Evolutionary conservation across 2,329 filamentous ascomycete genomes (phyloP), one percentile per base, ranked within the genome.

Genomic region (Cladosporium sp.): DNA sequence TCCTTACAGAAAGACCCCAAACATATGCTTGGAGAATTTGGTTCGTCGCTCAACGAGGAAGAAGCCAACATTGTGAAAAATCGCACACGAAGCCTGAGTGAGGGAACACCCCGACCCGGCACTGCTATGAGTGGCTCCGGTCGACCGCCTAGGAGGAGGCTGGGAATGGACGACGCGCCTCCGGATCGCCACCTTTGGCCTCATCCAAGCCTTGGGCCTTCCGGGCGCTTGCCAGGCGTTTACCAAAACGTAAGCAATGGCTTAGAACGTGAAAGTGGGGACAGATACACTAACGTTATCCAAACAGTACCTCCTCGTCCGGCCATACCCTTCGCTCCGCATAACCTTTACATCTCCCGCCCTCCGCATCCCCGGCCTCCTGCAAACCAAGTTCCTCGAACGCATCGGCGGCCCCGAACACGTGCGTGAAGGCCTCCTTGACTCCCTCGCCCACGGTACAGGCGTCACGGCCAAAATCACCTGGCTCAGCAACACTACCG

Each of bases 341-440:
- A 84, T 90, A 54, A 79, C 89, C 1, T 90, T 90, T 68, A 87
- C 87, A 2, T 88, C 85, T 1, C 86, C 87, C 0, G 82, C 84
- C 1, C 79, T 89, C 28, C 82, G 86, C 2, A 81, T 88, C 0
- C 86, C 87, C 0, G 87, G 86, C 0, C 87, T 89, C 51, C 74
- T 89, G 0, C 76, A 78, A 62, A 75, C 73, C 11, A 73, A 74
- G 52, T 72, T 79, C 55, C 68, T 78, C 36, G 73, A 75, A 20
- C 74, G 76, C 47, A 70, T 79, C n/a, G 75, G 72, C 25, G 76
- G 75, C 5, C 69, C 75, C 1, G 49, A 64, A 14, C 65, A 69
- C 12, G 70, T 77, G 1, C 70, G 74, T 19, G 69, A 70, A 51
- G 74, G 72, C 14, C 66, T 79, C 15, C 63, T 69, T 7, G 72